Conservation (phyloP, 495 filamentous ascomycete species). For the Alectoria sarmentosa region DNA sequence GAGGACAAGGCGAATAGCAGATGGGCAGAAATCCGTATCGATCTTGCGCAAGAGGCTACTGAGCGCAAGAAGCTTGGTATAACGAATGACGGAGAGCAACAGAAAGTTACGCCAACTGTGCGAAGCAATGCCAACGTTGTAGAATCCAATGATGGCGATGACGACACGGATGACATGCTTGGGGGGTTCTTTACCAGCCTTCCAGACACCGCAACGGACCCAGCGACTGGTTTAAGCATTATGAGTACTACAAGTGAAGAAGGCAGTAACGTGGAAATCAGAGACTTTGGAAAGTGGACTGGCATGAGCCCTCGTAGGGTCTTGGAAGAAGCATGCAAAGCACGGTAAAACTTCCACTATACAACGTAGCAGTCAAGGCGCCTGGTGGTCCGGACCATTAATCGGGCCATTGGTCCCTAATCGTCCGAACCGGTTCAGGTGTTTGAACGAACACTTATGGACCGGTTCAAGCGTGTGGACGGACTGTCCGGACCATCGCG, state of each 20-base stretch:
- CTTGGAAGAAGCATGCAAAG: conserved; percentile 80
- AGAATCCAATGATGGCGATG: conserved; percentile 11
- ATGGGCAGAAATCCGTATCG: conserved; percentile 62
- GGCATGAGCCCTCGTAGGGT: conserved; percentile 64
- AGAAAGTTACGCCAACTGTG: not conserved
- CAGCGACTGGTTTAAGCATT: conserved; percentile 3
- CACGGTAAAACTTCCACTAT: conserved; percentile 49
- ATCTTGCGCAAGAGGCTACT: conserved; percentile 54
- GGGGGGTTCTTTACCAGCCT: conserved; percentile 22
- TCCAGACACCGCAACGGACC: conserved; percentile 12
- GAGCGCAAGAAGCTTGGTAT: conserved; percentile 29
- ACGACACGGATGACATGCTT: conserved; percentile 10
- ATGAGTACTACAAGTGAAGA: conserved; percentile 25
- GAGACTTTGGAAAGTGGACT: conserved; percentile 77
- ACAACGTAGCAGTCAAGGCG: too few species aligned
- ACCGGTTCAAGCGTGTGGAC: too few species aligned
- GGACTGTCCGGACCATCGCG: too few species aligned
- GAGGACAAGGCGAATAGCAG: conserved; percentile 61
- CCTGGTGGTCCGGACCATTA: too few species aligned
- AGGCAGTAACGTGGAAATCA: conserved; percentile 42
- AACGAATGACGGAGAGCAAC: not conserved
- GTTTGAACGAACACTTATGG: too few species aligned
- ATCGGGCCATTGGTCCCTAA: too few species aligned
- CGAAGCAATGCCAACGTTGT: not conserved
- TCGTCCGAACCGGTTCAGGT: too few species aligned